phyloP scores from a whole-genome alignment of 1,139 yeast genomes.

The Suzukiozyma palmioleophila region DNA sequence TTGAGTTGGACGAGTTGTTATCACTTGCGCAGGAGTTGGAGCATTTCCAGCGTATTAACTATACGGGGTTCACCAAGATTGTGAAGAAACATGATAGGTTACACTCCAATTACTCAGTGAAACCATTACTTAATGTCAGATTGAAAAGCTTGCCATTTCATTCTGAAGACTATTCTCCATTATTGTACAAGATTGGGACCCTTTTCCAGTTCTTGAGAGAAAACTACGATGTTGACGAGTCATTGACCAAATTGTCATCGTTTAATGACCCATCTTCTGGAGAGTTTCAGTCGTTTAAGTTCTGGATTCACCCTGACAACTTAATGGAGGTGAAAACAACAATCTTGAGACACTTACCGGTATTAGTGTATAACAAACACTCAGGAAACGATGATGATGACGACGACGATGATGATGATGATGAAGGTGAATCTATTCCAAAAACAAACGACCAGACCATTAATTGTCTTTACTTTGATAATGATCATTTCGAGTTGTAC shows the following conservation, averaged over 20 bases:
- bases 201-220: conserved; percentile 79
- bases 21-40: conserved; percentile 81
- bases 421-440: conserved; percentile 19
- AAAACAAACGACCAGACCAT: conserved; percentile 66
- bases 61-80: conserved; percentile 90
- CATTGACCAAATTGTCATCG: conserved; percentile 41
- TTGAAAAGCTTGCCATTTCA: conserved; percentile 86
- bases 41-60: conserved; percentile 84
- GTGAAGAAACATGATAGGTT: conserved; percentile 94
- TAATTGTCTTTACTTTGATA: conserved; percentile 86
- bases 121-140: conserved; percentile 83
- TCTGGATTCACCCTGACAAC: conserved; percentile 96
- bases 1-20: conserved; percentile 66
- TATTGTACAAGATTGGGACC: conserved; percentile 76
- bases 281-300: conserved; percentile 75
- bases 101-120: conserved; percentile 81
- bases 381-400: conserved; percentile 34
- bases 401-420: conserved; percentile 35
- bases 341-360: conserved; percentile 89
- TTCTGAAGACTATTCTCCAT: conserved; percentile 91
- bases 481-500: conserved; percentile 75
- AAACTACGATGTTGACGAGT: conserved; percentile 43
- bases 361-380: conserved; percentile 63
- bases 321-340: conserved; percentile 95
- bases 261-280: conserved; percentile 45